Percentiles rank a stretch among this genome's conserved stretches.
phyloP scores from a whole-genome alignment of 495 filamentous ascomycete genomes.

The Aspergillus mulundensis region DNA sequence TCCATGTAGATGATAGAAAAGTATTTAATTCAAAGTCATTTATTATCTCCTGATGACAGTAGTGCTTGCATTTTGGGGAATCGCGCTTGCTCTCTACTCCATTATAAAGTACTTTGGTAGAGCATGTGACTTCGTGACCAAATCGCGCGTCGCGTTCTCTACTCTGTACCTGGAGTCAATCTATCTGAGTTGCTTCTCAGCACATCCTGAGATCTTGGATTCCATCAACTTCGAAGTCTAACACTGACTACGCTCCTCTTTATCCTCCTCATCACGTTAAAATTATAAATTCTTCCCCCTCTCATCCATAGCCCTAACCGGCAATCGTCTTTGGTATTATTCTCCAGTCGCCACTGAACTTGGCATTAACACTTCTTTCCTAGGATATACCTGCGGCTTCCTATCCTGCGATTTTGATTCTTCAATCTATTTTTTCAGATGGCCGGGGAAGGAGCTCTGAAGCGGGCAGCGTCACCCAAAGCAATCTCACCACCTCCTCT shows the following conservation, averaged over 20 bases:
- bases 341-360: too few species aligned
- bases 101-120: neutral
- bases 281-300: too few species aligned
- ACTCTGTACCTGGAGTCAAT: neutral
- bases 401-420: too few species aligned
- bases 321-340: too few species aligned
- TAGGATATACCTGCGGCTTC: too few species aligned
- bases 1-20: conserved; percentile 11
- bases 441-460: conserved; percentile 28
- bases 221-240: too few species aligned
- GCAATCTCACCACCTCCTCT: conserved; percentile 45
- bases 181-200: neutral
- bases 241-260: too few species aligned
- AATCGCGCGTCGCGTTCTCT: conserved; percentile 27
- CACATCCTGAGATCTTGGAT: neutral
- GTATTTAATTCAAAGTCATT: neutral
- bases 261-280: too few species aligned
- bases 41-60: neutral
- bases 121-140: conserved; percentile 47
- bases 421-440: conserved; percentile 21
- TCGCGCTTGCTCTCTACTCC: neutral
- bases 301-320: too few species aligned
- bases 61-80: neutral
- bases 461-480: conserved; percentile 34
- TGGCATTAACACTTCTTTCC: too few species aligned